Base-by-base conservation (phyloP, 2,329 filamentous ascomycete genomes). In the Colletotrichum shisoi region DNA sequence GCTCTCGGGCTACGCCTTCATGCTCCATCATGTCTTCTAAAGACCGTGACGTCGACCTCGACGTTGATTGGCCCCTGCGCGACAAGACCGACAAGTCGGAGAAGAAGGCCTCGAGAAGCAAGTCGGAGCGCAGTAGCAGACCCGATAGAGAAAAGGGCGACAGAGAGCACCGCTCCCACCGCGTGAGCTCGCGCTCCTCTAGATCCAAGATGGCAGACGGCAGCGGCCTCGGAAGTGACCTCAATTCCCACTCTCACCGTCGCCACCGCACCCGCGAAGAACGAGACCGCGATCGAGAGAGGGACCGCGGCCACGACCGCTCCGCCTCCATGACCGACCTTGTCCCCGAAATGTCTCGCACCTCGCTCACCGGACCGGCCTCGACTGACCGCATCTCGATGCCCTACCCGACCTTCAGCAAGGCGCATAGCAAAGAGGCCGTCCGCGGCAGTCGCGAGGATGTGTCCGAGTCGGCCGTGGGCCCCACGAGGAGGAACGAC, bases 391-490 rank as follows among this genome's bases (percentile, higher is more conserved):
- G 83, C 34, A 76, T 82, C 40, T 85, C 84, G 69, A 75, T 91
- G 48, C 90, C 92, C 7, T 96, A 97, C 75, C 92, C 93, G 1
- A 84, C 85, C 12, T 93, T 96, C 78, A 95, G 91, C 79, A 97
- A 96, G 79, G 91, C 91, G 13, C 92, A 96, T 77, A 96, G 93
- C 82, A 95, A 93, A 78, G 94, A 97, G 80, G 87, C 88, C 51
- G 87, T 97, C 61, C 84, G 87, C 70, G 89, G 87, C 74, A 89
- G 87, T 74, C 82, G 82, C 59, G 85, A 89, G 52, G 83, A 86
- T 60, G 71, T 85, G 56, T 75, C 78, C 27, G 71, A 72, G 46
- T 74, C 73, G 56, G 64, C 48, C 9, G 37, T 24, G 3, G 61
- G 31, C 11, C 76, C 74, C 69, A 77, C 73, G 61, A 68, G 69